Base-by-base conservation (phyloP, 257 asterid genomes). In the Ocimum tenuiflorum region DNA sequence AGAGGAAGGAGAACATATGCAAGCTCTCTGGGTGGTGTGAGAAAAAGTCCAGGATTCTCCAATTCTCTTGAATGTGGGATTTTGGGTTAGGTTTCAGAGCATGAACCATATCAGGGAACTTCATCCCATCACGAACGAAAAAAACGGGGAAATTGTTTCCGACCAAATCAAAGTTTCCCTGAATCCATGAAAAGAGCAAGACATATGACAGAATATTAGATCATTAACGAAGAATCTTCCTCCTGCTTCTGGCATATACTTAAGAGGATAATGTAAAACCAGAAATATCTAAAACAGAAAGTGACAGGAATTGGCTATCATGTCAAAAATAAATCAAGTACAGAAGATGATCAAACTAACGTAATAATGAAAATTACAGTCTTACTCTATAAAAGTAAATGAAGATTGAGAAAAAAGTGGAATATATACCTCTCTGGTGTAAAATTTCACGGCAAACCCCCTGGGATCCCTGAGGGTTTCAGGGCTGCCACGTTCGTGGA, bases 401-500 rank as follows among this genome's bases (percentile, higher is more conserved):
- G 22, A 46, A 46, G 68, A 27, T 47, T 4, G 47, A 48, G 50
- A 31, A 46, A 65, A 46, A 53, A 15, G 51, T 4, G 39, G 43
- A 15, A 31, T 13, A 81, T 81, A 41, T 13, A 81, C 83, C 85
- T 80, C 77, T 71, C 80, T 52, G 43, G 85, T 75, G 67, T 80
- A 80, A 31, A 77, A 77, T 15, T 79, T 79, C 48, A 79, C 78
- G 7, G 84, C 84, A 43, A 79, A 89, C 1, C 99, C 99, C 73
- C 99, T 79, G 53, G 97, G 97, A 62, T 92, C 99, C 36, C 97
- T 81, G 80, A 92, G 79, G 55, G 97, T 92, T 79, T 92, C 97
- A 22, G 99, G 99, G 79, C 97, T 89, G 56, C 97, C 99, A 45
- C 97, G 97, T 74, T 92, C 99, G 38, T 92, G 97, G 74, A 89